A percentile compares a stretch with the other conserved stretches of the same genome.
These are phyloP conservation scores for Suaeda aralocaspica DNA, from an alignment of 148 eudicot species.

Conservation along the genomic window DNA sequence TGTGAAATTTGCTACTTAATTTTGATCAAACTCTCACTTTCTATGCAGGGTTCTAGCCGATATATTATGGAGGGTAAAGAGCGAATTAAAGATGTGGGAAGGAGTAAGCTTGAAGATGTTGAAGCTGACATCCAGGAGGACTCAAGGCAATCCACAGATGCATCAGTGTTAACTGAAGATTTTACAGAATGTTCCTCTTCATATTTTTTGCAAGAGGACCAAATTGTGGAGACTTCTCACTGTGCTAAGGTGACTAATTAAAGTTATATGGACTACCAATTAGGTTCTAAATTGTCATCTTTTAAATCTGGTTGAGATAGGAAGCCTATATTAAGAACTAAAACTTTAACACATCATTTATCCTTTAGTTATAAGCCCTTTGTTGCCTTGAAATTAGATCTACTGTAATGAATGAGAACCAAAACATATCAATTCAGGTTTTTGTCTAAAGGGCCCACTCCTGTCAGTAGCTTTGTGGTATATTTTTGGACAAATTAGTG, in stretches of 20 bases:
- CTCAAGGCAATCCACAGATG: conserved; percentile 15
- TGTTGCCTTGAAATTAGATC: neutral
- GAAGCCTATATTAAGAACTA: neutral
- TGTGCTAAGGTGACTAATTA: conserved; percentile 14
- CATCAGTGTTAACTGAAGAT: conserved; percentile 24
- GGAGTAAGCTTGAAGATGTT: neutral
- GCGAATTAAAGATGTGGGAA: neutral
- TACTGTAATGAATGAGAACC: neutral
- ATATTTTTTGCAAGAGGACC: conserved; percentile 19
- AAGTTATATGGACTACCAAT: neutral
- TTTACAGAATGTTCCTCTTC: conserved; percentile 26
- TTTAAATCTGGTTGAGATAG: neutral
- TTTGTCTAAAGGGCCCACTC: too few relatives aligned
- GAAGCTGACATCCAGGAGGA: conserved; percentile 9
- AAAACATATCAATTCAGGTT: too few relatives aligned
- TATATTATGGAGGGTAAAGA: neutral
- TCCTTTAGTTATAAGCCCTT: neutral
- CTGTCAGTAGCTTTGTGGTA: too few relatives aligned
- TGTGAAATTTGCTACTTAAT: neutral
- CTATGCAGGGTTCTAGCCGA: conserved; percentile 9
- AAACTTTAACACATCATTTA: neutral
- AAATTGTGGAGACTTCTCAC: conserved; percentile 9
- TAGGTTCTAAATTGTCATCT: neutral
- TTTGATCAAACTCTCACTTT: neutral
- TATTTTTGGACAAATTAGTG: neutral